These are phyloP conservation scores for Rhodomyrtus psidioides DNA, from an alignment of 441 rosid genomes.

Conservation along the genomic window DNA sequence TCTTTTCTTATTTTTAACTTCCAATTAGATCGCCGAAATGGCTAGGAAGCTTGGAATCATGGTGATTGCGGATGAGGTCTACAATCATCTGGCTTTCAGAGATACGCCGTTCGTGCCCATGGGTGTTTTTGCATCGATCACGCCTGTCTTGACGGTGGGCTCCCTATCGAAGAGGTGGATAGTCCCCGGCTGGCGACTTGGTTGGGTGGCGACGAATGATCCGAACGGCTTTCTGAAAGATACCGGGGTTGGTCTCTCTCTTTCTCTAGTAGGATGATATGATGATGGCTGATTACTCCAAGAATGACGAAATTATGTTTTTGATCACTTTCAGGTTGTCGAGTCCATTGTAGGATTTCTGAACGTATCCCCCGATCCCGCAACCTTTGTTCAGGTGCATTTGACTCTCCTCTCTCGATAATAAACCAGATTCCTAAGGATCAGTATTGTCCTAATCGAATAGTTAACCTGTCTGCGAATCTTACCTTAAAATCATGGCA, in stretches of 20 bases:
- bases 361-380: slow-evolving; percentile 39
- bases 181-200: slow-evolving; percentile 64
- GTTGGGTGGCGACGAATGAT: slow-evolving; percentile 44
- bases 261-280: not conserved
- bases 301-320: not conserved
- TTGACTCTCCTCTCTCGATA: not conserved
- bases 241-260: slow-evolving; percentile 21
- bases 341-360: slow-evolving; percentile 34
- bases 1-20: not conserved
- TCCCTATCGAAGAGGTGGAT: slow-evolving; percentile 68
- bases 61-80: slow-evolving; percentile 71
- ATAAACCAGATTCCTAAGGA: not conserved
- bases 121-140: slow-evolving; percentile 46
- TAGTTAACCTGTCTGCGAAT: not conserved
- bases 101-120: slow-evolving; percentile 43
- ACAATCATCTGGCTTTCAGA: slow-evolving; percentile 44
- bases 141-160: slow-evolving; percentile 48
- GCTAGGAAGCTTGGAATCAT: slow-evolving; percentile 49
- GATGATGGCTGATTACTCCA: not conserved
- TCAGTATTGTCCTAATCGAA: not conserved
- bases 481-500: not conserved
- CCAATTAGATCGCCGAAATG: slow-evolving; percentile 40
- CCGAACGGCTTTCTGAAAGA: slow-evolving; percentile 32
- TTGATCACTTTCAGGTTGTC: slow-evolving; percentile 16
- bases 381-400: slow-evolving; percentile 54